These are phyloP conservation scores for Bjerkandera adusta DNA, from an alignment of 1,284 basidiomycete species.

Conservation along the genomic window DNA sequence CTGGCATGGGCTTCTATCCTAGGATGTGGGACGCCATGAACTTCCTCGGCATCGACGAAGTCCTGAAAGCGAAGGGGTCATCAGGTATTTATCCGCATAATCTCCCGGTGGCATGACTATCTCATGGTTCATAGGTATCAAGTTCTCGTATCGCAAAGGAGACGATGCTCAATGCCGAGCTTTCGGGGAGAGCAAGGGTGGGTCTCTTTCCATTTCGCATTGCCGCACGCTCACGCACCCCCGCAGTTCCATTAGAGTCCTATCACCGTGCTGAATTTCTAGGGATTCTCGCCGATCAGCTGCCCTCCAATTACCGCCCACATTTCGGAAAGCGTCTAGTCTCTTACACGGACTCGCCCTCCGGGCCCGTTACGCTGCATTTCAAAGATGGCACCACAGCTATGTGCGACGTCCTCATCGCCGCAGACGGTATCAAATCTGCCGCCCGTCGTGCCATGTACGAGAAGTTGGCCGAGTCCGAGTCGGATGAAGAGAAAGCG, in stretches of 20 bases:
- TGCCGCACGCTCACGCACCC: too few relatives aligned
- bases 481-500: neutral
- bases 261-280: conserved; percentile 45
- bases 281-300: conserved; percentile 35
- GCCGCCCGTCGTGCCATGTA: conserved; percentile 37
- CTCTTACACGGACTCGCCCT: conserved; percentile 28
- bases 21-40: conserved; percentile 23
- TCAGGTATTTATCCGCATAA: too few relatives aligned
- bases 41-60: conserved; percentile 22
- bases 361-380: conserved; percentile 16
- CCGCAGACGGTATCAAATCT: conserved; percentile 48
- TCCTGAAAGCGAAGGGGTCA: conserved; percentile 4
- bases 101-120: too few relatives aligned
- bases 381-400: conserved; percentile 39
- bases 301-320: conserved; percentile 30
- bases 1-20: conserved; percentile 34
- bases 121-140: too few relatives aligned
- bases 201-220: too few relatives aligned
- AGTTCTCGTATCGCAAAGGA: too few relatives aligned
- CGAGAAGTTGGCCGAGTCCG: conserved; percentile 7
- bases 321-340: conserved; percentile 38
- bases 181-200: too few relatives aligned
- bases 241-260: conserved; percentile 30
- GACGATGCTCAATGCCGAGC: too few relatives aligned
- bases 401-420: conserved; percentile 43